Evolutionary conservation across 495 filamentous ascomycete species (phyloP), one percentile per base, ranked within the genome.

Genomic region (Penicillium cinerascens): DNA sequence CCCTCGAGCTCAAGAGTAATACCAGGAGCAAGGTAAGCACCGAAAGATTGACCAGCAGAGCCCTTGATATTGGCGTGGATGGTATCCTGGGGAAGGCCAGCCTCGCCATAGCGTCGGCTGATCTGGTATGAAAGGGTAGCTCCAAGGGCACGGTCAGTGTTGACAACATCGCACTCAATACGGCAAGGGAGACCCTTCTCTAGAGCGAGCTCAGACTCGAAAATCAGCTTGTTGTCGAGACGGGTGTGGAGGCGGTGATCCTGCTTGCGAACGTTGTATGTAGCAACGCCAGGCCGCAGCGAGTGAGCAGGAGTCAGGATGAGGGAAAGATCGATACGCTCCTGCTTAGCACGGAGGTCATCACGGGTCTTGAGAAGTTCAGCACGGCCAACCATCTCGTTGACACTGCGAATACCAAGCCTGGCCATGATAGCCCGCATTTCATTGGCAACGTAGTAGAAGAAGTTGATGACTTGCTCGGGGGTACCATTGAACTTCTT

Each of bases 381-480:
- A 16, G 88, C 92, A 55, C 86, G 92, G 18, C 93, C 93, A 60
- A 99, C 89, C 93, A 97, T 97, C 70, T 99, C 93, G 60, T 99
- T 99, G 66, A 99, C 84, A 25, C 88, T 95, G 42, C 93, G 83
- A 79, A 97, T 87, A 49, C 93, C 93, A 58, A 97, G 81, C 69
- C 88, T 92, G 25, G 93, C 92, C 93, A 99, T 97, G 72, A 99
- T 97, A 16, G 93, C 92, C 55, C 93, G 87, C 52, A 99, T 84
- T 77, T 99, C 93, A 62, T 99, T 99, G 54, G 95, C 85, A 42
- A 99, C 80, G 61, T 99, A 99, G 75, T 96, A 99, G 77, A 99
- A 99, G 81, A 97, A 99, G 78, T 99, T 99, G 72, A 99, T 99
- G 41, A 96, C 93, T 65, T 99, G 90, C 71, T 99, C 93, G 6